A percentile compares a stretch with the other conserved stretches of the same genome.
Evolutionary conservation across 768 basidiomycete genomes (phyloP).

Genomic region (Artomyces pyxidatus): DNA sequence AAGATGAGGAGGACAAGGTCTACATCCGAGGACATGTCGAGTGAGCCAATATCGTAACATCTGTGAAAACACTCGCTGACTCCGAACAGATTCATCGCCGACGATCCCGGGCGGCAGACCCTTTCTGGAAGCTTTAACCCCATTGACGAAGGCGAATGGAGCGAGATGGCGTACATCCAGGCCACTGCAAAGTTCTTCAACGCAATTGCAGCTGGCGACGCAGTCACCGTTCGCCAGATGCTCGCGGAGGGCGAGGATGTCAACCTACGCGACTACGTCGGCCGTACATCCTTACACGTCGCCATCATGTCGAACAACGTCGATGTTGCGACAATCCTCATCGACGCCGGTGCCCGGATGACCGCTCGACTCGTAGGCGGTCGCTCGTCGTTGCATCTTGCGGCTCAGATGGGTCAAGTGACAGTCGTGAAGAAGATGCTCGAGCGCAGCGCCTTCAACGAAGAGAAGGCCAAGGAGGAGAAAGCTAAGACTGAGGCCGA

Average conservation of each 20-base stretch:
- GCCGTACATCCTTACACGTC: constrained; percentile 51
- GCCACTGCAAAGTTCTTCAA: constrained; percentile 45
- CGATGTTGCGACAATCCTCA: constrained; percentile 41
- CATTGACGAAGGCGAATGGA: constrained; percentile 62
- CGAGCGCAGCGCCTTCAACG: constrained; percentile 34
- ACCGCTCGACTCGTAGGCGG: constrained; percentile 51
- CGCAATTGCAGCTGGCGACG: constrained; percentile 43
- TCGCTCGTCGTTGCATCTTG: constrained; percentile 46
- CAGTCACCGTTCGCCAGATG: constrained; percentile 29
- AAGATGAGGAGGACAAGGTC: constrained; percentile 42
- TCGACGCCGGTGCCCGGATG: constrained; percentile 49
- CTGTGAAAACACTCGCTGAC: not conserved
- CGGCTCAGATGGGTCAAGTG: constrained; percentile 38
- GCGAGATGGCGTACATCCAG: constrained; percentile 51
- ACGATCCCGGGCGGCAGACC: constrained; percentile 53
- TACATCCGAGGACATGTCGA: constrained; percentile 36
- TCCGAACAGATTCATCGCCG: constrained; percentile 41
- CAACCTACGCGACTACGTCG: constrained; percentile 52
- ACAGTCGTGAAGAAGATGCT: constrained; percentile 41
- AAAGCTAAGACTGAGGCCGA: constrained; percentile 12
- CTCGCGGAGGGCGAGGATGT: constrained; percentile 38
- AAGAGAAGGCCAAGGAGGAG: constrained; percentile 19
- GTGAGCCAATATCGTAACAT: not conserved
- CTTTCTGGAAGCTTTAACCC: constrained; percentile 60
- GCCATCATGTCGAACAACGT: constrained; percentile 39